These are phyloP conservation scores for Musa itinerans DNA, from an alignment of 176 grass and related monocot genomes.

Conservation along the genomic window DNA sequence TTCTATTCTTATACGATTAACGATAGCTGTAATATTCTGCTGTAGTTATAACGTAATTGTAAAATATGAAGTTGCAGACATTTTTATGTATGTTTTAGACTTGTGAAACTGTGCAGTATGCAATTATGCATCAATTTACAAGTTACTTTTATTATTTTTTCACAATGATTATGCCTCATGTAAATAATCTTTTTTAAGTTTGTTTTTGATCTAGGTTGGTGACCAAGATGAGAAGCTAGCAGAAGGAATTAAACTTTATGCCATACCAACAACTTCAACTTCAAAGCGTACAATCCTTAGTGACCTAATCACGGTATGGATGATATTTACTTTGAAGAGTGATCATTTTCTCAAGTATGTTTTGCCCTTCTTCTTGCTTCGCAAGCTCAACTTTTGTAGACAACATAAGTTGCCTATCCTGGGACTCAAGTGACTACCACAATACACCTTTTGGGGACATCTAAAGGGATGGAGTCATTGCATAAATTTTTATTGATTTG, in stretches of 20 bases:
- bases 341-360: neutral
- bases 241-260: constrained; percentile 94
- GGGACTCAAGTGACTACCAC: neutral
- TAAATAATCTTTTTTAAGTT: neutral
- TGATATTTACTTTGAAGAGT: constrained; percentile 10
- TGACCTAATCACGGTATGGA: constrained; percentile 82
- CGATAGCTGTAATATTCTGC: too few species aligned
- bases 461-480: too few species aligned
- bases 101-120: too few species aligned
- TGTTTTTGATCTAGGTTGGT: constrained; percentile 56
- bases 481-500: too few species aligned
- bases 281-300: constrained; percentile 88
- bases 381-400: too few species aligned
- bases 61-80: too few species aligned
- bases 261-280: constrained; percentile 64
- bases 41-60: too few species aligned
- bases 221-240: constrained; percentile 92
- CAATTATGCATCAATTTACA: too few species aligned
- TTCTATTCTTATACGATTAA: too few species aligned
- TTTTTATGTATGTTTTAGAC: too few species aligned
- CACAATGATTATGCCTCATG: neutral
- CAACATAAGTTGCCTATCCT: neutral
- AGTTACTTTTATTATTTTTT: neutral
- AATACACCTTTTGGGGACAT: neutral
- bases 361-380: constrained; percentile 1